These are phyloP conservation scores for Rhypophila decipiens DNA, from an alignment of 495 filamentous ascomycete species.

Conservation along the genomic window DNA sequence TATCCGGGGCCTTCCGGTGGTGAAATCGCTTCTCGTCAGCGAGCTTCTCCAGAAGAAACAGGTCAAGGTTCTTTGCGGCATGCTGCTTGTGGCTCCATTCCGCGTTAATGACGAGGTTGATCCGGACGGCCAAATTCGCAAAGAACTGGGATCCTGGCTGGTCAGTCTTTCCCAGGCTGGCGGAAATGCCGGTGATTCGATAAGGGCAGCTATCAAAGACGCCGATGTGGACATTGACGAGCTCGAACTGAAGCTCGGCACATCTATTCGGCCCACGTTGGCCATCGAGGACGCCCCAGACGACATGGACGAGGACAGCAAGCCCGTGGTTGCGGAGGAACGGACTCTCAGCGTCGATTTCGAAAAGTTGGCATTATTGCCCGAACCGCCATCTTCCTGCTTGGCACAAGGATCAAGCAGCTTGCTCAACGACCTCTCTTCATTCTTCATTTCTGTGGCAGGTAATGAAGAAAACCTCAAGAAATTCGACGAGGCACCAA, in stretches of 20 bases:
- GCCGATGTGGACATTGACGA: constrained; percentile 59
- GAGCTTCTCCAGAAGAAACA: constrained; percentile 57
- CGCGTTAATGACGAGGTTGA: constrained; percentile 42
- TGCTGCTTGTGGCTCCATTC: constrained; percentile 53
- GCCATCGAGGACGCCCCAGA: constrained; percentile 30
- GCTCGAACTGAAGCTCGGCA: constrained; percentile 65
- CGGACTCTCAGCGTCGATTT: constrained; percentile 16
- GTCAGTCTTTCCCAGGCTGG: constrained; percentile 52
- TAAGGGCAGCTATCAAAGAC: constrained; percentile 53
- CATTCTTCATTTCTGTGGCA: constrained; percentile 56
- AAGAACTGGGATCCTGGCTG: constrained; percentile 55
- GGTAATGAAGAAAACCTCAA: constrained; percentile 44
- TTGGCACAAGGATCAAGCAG: constrained; percentile 34
- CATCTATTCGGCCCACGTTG: constrained; percentile 47
- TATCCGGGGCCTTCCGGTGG: constrained; percentile 44
- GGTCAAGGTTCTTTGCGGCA: constrained; percentile 52
- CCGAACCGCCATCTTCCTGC: constrained; percentile 36
- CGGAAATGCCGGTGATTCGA: constrained; percentile 48
- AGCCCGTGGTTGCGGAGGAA: constrained; percentile 16
- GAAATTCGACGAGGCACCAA: constrained; percentile 50
- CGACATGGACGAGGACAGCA: constrained; percentile 48
- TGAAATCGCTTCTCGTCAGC: constrained; percentile 56
- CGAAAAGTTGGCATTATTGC: constrained; percentile 32
- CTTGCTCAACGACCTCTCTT: constrained; percentile 51
- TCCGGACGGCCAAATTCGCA: constrained; percentile 47